A percentile compares a stretch with the other conserved stretches of the same genome.
Conservation (phyloP, 371 early-diverging fungal genomes). For the Rhizopus arrhizus region DNA sequence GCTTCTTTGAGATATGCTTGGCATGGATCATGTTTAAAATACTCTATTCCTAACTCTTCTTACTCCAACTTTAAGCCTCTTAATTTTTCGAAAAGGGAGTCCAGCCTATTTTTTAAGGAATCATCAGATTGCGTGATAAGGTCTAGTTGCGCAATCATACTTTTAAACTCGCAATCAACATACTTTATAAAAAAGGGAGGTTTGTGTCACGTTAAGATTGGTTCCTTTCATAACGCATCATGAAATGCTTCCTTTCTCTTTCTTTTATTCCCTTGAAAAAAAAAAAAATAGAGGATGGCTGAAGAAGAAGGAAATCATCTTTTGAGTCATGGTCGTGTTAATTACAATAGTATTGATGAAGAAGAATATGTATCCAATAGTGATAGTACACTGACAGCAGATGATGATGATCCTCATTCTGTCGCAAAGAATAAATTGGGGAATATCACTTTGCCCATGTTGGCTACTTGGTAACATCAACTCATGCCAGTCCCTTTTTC, state of each 20-base stretch:
- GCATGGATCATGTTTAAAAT: too few relatives aligned
- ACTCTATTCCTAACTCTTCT: too few relatives aligned
- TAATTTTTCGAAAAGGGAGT: too few relatives aligned
- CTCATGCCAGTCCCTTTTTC: neutral
- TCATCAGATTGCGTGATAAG: neutral
- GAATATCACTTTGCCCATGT: conserved; percentile 7
- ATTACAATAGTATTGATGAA: neutral
- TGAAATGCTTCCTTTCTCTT: too few relatives aligned
- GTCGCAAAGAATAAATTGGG: conserved; percentile 20
- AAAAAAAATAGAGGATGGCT: too few relatives aligned
- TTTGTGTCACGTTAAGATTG: neutral
- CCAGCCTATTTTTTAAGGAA: too few relatives aligned
- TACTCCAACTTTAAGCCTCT: too few relatives aligned
- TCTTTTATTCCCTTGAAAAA: too few relatives aligned
- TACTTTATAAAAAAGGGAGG: neutral
- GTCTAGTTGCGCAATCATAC: neutral
- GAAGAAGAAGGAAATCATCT: too few relatives aligned
- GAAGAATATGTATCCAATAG: conserved; percentile 10
- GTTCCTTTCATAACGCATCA: too few relatives aligned
- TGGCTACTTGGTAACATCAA: conserved; percentile 16
- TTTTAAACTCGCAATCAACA: neutral
- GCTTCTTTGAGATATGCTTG: too few relatives aligned
- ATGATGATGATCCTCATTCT: conserved; percentile 17
- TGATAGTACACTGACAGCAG: neutral
- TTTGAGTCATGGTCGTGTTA: neutral